Percentiles rank a stretch among this genome's conserved stretches.
These are phyloP conservation scores for Silene noctiflora DNA, from an alignment of 179 eudicot species.

Conservation along the genomic window DNA sequence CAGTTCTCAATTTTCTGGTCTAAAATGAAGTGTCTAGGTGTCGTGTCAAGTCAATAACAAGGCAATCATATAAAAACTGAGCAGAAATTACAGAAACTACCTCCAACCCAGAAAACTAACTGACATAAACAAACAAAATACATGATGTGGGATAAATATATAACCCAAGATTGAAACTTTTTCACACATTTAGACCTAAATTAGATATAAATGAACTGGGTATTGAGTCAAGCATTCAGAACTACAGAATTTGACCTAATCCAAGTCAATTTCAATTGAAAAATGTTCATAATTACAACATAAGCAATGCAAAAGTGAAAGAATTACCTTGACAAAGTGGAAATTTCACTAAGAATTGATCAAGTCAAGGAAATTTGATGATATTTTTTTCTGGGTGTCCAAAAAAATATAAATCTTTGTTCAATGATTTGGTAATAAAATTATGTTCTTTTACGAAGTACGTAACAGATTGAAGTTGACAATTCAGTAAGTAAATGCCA, in stretches of 20 bases:
- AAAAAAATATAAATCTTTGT: no score
- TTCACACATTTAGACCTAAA: neutral
- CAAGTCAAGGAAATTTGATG: neutral
- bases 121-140: neutral
- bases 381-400: neutral
- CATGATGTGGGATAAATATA: neutral
- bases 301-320: neutral
- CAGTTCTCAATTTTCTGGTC: no score
- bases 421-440: no score
- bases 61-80: neutral
- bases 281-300: neutral
- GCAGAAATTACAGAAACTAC: neutral
- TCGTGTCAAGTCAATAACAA: no score
- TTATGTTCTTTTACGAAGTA: no score
- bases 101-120: neutral
- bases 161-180: slow-evolving; percentile 1
- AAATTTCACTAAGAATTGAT: no score
- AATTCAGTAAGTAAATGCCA: no score
- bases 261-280: neutral
- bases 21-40: no score
- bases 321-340: neutral
- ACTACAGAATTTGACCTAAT: neutral
- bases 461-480: no score
- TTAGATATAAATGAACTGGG: slow-evolving; percentile 3
- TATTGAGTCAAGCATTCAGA: neutral